Base-by-base conservation (phyloP, 2,329 filamentous ascomycete genomes). In the Colletotrichum caudatum region DNA sequence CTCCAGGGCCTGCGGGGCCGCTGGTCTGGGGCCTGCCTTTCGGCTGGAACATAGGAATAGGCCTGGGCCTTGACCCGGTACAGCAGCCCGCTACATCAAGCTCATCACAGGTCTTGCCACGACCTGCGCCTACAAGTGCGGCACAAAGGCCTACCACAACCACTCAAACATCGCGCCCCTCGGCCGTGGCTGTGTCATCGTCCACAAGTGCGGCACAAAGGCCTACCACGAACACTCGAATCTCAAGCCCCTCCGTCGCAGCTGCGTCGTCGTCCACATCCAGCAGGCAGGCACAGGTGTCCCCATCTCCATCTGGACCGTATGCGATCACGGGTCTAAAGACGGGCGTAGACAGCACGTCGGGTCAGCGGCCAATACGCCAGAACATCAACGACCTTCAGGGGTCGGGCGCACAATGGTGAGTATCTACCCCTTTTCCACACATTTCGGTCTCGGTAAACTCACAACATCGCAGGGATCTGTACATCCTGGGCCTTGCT, bases 401-500 rank as follows among this genome's bases (percentile, higher is more conserved):
- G 37, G 9, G 18, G 0, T 64, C 61, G 23, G 61, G 61, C 37
- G 61, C 65, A n/a, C 53, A 67, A 56, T 67, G 65, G 65, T 64
- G 56, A 20, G 23, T 46, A 18, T 35, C 11, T 46, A 26, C 37
- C 26, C 35, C 33, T 26, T 14, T 46, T 23, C 23, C 37, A 23
- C 37, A n/a, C 20, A 14, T 35, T 23, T 18, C 1, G 35, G 23
- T 35, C 20, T 11, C 23, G 6, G 11, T 56, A 35, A 44, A 37
- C 61, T 64, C 4, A 64, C 50, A 20, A 44, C 26, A 37, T 39
- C 20, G 4, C 60, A 72, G 69, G 69, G 69, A 91, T 78, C 80
- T 92, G 53, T 91, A 88, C 77, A 79, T 92, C 18, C 83, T 90
- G 35, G 89, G 87, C 35, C 83, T 92, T 73, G 80, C 84, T 71